Conservation (phyloP, 1,284 basidiomycete species). For the Cryptococcus maquisensis region DNA sequence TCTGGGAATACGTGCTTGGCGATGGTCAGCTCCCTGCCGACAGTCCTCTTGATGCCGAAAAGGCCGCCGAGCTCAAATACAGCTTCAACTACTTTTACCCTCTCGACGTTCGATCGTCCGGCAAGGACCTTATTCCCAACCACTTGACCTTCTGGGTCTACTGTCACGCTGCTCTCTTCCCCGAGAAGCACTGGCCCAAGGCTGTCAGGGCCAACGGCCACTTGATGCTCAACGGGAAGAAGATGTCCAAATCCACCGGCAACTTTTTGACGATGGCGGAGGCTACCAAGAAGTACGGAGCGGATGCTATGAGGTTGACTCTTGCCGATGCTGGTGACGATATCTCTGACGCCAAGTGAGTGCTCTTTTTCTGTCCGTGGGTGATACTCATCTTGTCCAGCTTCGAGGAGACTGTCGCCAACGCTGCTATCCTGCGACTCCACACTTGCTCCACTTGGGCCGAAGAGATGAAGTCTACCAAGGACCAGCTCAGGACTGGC, state of each 20-base stretch:
- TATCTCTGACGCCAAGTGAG: constrained; percentile 69
- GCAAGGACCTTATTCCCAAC: constrained; percentile 96
- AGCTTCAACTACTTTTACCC: constrained; percentile 99
- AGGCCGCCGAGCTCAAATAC: constrained; percentile 78
- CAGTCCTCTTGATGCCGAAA: constrained; percentile 62
- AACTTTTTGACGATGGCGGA: constrained; percentile 50
- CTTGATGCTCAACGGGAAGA: constrained; percentile 95
- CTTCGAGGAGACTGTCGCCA: constrained; percentile 98
- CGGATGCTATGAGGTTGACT: constrained; percentile 73
- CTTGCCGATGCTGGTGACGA: constrained; percentile 97
- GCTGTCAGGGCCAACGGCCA: constrained; percentile 95
- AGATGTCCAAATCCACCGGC: constrained; percentile 96
- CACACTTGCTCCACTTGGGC: constrained; percentile 92
- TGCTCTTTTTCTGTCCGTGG: not conserved
- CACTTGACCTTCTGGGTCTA: constrained; percentile 94
- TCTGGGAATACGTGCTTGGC: constrained; percentile 92
- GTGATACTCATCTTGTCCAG: constrained; percentile 56
- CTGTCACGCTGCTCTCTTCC: constrained; percentile 90
- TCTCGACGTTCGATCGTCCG: constrained; percentile 97
- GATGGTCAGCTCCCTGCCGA: constrained; percentile 69
- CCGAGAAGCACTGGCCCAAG: constrained; percentile 86
- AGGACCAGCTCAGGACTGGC: constrained; percentile 65
- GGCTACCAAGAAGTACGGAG: constrained; percentile 49
- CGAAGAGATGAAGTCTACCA: constrained; percentile 68
- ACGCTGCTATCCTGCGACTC: constrained; percentile 91